Evolutionary conservation across 2,329 filamentous ascomycete species (phyloP).

Genomic region (Metarhizium humberi): DNA sequence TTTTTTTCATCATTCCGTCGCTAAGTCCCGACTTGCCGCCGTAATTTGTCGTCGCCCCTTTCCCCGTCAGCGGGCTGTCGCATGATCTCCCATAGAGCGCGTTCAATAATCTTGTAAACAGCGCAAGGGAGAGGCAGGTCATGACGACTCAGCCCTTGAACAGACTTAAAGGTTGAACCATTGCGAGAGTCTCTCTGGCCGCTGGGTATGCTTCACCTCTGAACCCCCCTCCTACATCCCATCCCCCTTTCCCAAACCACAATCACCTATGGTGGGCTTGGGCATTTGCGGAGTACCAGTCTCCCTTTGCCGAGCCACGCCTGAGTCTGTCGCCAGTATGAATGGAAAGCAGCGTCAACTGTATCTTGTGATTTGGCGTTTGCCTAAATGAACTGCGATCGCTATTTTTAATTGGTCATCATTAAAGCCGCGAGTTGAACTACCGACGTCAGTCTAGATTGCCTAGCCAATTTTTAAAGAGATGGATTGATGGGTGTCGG

Average conservation of each 20-base stretch:
- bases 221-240: constrained; percentile 8
- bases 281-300: background rate
- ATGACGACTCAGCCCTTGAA: constrained; percentile 10
- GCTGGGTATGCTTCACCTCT: constrained; percentile 23
- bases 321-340: constrained; percentile 6
- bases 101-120: constrained; percentile 25
- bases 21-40: constrained; percentile 7
- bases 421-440: constrained; percentile 1
- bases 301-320: background rate
- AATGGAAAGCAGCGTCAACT: constrained; percentile 8
- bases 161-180: constrained; percentile 16
- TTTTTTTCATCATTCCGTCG: constrained; percentile 9
- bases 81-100: constrained; percentile 12
- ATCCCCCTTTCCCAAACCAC: background rate
- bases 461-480: constrained; percentile 3
- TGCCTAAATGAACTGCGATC: constrained; percentile 6
- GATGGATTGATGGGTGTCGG: background rate
- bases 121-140: constrained; percentile 15
- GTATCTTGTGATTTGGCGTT: constrained; percentile 7
- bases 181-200: constrained; percentile 14
- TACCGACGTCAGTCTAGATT: background rate
- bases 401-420: constrained; percentile 1
- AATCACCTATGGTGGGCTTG: background rate
- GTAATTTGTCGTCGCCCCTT: constrained; percentile 3
- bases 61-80: constrained; percentile 7